Evolutionary conservation across 2,329 filamentous ascomycete genomes (phyloP).

Genomic region (Aspergillus latus): DNA sequence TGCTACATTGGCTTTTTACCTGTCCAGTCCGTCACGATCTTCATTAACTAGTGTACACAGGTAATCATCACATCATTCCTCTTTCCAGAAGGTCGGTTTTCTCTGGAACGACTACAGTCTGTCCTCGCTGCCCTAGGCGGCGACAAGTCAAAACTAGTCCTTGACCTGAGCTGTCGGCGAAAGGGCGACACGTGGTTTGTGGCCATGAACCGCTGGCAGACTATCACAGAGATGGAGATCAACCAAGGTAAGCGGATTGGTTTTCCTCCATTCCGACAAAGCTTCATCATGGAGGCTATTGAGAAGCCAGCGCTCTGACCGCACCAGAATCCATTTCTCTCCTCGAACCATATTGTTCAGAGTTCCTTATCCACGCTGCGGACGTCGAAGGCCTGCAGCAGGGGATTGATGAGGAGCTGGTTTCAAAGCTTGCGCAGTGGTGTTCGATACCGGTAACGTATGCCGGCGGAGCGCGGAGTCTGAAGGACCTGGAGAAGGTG

Average conservation of each 20-base stretch:
- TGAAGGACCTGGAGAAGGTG: constrained; percentile 81
- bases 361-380: constrained; percentile 95
- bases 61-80: constrained; percentile 96
- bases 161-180: constrained; percentile 87
- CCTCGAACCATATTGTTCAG: constrained; percentile 88
- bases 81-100: constrained; percentile 82
- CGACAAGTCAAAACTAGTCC: constrained; percentile 79
- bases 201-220: constrained; percentile 99
- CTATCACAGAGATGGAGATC: constrained; percentile 93
- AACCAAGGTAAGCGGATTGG: constrained; percentile 63
- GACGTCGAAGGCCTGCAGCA: constrained; percentile 93
- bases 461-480: constrained; percentile 82
- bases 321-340: constrained; percentile 70
- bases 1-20: background rate
- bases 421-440: constrained; percentile 75
- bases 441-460: constrained; percentile 93
- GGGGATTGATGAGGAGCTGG: constrained; percentile 84
- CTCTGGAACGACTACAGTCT: constrained; percentile 69
- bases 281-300: background rate
- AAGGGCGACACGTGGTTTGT: constrained; percentile 82
- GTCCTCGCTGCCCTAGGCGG: constrained; percentile 71
- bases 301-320: background rate
- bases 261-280: background rate
- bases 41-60: constrained; percentile 48
- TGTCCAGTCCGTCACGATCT: background rate